phyloP scores from a whole-genome alignment of 1,139 yeast species.

The Saccharomyces hybrid region DNA sequence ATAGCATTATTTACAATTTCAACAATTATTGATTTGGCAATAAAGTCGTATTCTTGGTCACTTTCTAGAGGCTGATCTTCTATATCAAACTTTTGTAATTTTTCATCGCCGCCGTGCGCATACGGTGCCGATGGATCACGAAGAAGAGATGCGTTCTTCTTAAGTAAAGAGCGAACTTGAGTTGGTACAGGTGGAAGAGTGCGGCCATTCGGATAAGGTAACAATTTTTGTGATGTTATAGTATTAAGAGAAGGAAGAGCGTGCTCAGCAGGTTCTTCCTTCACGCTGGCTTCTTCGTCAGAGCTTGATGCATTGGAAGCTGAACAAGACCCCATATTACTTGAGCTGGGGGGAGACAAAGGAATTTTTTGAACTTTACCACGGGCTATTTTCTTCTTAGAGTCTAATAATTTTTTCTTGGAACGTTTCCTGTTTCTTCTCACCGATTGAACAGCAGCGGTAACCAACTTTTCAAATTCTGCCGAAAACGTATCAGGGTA shows the following conservation, averaged over 20 bases:
- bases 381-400: background rate
- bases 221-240: background rate
- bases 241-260: background rate
- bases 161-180: background rate
- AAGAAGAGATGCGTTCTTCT: background rate
- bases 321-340: slow-evolving; percentile 6
- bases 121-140: background rate
- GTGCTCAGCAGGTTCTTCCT: background rate
- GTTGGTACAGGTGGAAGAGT: background rate
- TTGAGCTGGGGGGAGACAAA: slow-evolving; percentile 6
- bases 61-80: background rate
- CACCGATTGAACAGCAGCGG: slow-evolving; percentile 86
- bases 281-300: background rate
- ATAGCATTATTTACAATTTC: slow-evolving; percentile 23
- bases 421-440: slow-evolving; percentile 60
- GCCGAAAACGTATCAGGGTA: slow-evolving; percentile 49
- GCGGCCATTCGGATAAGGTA: background rate
- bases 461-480: slow-evolving; percentile 82
- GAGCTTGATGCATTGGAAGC: background rate
- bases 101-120: background rate
- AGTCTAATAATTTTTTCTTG: slow-evolving; percentile 19
- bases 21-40: slow-evolving; percentile 18
- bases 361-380: slow-evolving; percentile 4
- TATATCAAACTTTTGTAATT: background rate
- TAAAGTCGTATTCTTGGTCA: slow-evolving; percentile 17